Conservation (phyloP, 169 alveolate species). For the Plasmodium falciparum region DNA sequence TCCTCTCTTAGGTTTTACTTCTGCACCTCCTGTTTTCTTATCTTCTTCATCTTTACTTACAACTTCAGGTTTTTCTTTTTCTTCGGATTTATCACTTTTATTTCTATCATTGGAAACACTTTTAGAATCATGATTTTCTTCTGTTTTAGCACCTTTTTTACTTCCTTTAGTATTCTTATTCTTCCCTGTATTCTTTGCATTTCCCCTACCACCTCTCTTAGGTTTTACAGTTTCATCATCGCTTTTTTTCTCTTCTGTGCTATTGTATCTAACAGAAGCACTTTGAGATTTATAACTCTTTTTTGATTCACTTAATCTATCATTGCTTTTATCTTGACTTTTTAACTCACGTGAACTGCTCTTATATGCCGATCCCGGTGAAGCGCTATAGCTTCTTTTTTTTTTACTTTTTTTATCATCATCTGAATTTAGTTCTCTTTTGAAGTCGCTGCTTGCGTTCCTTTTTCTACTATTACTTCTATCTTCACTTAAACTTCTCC, state of each 20-base stretch:
- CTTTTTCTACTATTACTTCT: conserved; percentile 35
- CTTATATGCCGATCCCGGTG: conserved; percentile 3
- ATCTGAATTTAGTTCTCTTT: conserved; percentile 58
- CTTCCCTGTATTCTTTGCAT: conserved; percentile 13
- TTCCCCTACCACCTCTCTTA: background rate
- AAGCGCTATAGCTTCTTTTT: conserved; percentile 21
- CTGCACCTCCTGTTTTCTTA: conserved; percentile 41
- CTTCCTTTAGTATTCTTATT: conserved; percentile 7
- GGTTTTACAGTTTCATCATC: conserved; percentile 20
- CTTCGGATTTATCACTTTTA: conserved; percentile 57
- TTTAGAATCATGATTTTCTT: conserved; percentile 56
- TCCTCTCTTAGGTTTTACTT: conserved; percentile 59
- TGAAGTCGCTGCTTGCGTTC: conserved; percentile 1
- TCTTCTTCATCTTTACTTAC: conserved; percentile 31
- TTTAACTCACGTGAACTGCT: conserved; percentile 19
- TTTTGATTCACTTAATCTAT: conserved; percentile 26
- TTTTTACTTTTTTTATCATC: conserved; percentile 23
- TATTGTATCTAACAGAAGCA: conserved; percentile 32
- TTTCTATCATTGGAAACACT: conserved; percentile 49
- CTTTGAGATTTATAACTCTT: conserved; percentile 29
- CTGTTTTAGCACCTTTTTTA: conserved; percentile 25
- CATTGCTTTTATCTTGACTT: conserved; percentile 38
- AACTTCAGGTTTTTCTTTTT: conserved; percentile 26
- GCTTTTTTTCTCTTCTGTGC: conserved; percentile 26
- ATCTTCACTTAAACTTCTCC: conserved; percentile 55